A percentile compares a stretch with the other conserved stretches of the same genome.
These are phyloP conservation scores for Neurospora terricola DNA, from an alignment of 495 filamentous ascomycete species.

Conservation along the genomic window DNA sequence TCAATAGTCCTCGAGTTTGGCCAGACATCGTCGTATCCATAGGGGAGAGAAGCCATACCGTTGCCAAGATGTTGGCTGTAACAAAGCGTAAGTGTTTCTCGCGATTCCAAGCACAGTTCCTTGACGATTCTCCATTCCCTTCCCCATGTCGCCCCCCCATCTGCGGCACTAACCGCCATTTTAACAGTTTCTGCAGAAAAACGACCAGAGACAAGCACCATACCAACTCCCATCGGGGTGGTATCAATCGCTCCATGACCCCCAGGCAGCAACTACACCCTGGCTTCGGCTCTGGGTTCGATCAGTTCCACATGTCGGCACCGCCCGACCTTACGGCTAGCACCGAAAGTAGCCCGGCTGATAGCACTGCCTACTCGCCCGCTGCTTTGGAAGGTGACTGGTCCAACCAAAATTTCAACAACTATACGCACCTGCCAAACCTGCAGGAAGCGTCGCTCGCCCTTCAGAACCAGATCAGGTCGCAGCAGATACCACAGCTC, in stretches of 20 bases:
- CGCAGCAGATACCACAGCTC: constrained; percentile 8
- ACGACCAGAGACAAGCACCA: constrained; percentile 83
- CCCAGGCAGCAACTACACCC: constrained; percentile 23
- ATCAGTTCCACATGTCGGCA: constrained; percentile 21
- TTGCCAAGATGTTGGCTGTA: constrained; percentile 67
- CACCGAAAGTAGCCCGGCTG: constrained; percentile 33
- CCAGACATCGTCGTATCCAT: constrained; percentile 78
- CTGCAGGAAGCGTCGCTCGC: constrained; percentile 22
- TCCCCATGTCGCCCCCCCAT: constrained; percentile 6
- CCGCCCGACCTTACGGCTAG: constrained; percentile 24
- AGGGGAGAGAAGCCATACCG: constrained; percentile 79
- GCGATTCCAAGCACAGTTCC: background rate
- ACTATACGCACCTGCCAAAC: constrained; percentile 35
- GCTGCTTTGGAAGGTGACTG: constrained; percentile 23
- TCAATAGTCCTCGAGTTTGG: constrained; percentile 71
- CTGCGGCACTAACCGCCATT: constrained; percentile 17
- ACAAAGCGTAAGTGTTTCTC: constrained; percentile 54
- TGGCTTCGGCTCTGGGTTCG: background rate
- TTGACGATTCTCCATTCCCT: background rate
- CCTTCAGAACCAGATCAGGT: constrained; percentile 12
- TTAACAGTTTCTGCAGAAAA: constrained; percentile 70
- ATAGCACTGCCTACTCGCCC: constrained; percentile 12
- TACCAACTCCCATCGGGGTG: constrained; percentile 56
- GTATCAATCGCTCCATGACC: constrained; percentile 45
- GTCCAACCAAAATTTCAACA: constrained; percentile 11